These are phyloP conservation scores for Fonsecaea monophora DNA, from an alignment of 2,329 filamentous ascomycete genomes.

Conservation along the genomic window DNA sequence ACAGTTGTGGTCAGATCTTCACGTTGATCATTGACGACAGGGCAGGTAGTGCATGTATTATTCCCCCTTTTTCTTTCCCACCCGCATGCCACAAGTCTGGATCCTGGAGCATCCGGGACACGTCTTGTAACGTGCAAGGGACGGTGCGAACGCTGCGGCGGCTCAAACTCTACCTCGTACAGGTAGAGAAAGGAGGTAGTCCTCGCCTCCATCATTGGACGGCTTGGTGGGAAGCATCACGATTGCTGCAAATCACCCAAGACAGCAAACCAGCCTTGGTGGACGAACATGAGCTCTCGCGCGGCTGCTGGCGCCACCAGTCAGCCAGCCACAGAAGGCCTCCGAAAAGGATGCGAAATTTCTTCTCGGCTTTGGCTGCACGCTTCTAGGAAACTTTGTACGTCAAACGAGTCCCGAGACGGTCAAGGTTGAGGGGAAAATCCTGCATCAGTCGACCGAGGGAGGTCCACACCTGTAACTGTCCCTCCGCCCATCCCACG, in stretches of 20 bases:
- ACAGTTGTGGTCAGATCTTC: neutral
- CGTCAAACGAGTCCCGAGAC: constrained; percentile 21
- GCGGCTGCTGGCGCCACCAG: constrained; percentile 1
- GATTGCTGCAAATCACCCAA: neutral
- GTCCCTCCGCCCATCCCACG: constrained; percentile 6
- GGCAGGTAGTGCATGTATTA: neutral
- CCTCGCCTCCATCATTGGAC: constrained; percentile 7
- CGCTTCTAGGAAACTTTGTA: constrained; percentile 13
- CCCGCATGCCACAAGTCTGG: neutral
- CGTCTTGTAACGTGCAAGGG: neutral
- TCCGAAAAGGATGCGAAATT: constrained; percentile 16
- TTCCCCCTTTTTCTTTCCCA: neutral
- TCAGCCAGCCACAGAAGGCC: constrained; percentile 18
- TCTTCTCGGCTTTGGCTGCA: constrained; percentile 7
- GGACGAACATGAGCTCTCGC: neutral
- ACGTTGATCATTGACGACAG: neutral
- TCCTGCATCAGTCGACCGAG: neutral
- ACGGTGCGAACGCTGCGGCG: neutral
- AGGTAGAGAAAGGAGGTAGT: neutral
- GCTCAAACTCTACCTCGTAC: neutral
- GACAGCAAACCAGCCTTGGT: neutral
- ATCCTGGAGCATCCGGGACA: neutral
- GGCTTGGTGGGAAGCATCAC: neutral
- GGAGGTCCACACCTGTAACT: constrained; percentile 6
- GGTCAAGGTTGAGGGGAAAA: neutral